A percentile compares a stretch with the other conserved stretches of the same genome.
Conservation (phyloP, 352 stramenopile species). For the Saprolegnia diclina region DNA sequence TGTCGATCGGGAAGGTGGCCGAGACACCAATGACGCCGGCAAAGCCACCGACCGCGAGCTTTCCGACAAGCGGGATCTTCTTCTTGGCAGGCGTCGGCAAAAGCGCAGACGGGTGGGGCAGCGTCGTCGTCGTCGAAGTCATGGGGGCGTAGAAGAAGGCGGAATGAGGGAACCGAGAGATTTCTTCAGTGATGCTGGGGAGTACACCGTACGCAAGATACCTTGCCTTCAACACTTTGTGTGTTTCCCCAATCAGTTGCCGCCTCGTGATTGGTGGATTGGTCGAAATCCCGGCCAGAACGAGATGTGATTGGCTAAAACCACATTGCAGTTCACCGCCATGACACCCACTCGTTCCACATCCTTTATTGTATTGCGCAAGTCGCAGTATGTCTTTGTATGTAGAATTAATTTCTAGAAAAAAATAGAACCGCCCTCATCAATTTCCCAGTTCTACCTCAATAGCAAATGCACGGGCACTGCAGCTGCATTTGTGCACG, state of each 20-base stretch:
- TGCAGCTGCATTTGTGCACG: neutral
- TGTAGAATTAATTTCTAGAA: slow-evolving; percentile 1
- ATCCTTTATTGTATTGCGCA: neutral
- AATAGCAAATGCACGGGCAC: neutral
- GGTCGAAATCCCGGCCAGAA: neutral
- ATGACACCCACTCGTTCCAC: neutral
- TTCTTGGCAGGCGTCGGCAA: slow-evolving; percentile 4
- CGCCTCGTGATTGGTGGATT: neutral
- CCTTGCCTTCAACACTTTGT: neutral
- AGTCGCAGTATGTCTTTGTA: neutral
- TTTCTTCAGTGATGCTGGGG: neutral
- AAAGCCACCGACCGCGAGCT: slow-evolving; percentile 80
- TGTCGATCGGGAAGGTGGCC: slow-evolving; percentile 88
- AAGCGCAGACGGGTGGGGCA: neutral
- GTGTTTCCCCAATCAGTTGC: neutral
- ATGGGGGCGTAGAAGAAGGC: neutral
- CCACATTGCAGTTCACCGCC: neutral
- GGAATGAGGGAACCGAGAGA: neutral
- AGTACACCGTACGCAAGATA: neutral
- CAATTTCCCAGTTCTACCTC: neutral
- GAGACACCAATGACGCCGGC: slow-evolving; percentile 79
- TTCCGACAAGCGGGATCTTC: slow-evolving; percentile 71
- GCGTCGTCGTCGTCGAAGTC: neutral
- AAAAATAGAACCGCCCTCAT: neutral
- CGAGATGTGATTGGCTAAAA: slow-evolving; percentile 1